Base-by-base conservation (phyloP, 495 filamentous ascomycete species). In the Bathelium albidoporum region DNA sequence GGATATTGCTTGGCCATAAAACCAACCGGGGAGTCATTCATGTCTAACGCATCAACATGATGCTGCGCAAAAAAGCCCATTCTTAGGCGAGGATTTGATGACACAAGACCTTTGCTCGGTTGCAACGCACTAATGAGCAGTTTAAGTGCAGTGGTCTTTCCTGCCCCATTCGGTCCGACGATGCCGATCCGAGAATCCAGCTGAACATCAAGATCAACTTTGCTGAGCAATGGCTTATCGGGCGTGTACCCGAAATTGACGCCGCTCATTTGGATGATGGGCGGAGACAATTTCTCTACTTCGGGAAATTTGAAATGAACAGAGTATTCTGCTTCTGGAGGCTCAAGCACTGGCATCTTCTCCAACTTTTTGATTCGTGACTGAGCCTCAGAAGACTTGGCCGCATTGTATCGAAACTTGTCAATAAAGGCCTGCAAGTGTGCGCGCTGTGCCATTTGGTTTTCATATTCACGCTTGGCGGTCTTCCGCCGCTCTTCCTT, bases 331-430 rank as follows among this genome's bases (percentile, higher is more conserved):
- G 83, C 84, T 75, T 99, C 94, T 2, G 94, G 94, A 2, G 90
- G 77, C 70, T 96, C 88, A 28, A 97, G 83, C 2, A 95, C 79
- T 0, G 95, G 95, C 87, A 99, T 95, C 68, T 87, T 89, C 75
- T 99, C 95, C 31, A 99, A 82, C 73, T 99, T 99, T 80, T 99
- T 99, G 81, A 99, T 97, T 64, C 94, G 83, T 0, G 91, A 96
- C 70, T 99, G 94, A 1, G 94, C 94, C 79, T 99, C 94, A 18
- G 92, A 96, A 0, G 95, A 96, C 72, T 99, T 99, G 70, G 95
- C 94, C 16, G 94, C 94, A 73, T 99, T 99, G 84, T 99, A 99
- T 31, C 94, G 86, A 83, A 99, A 97, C 76, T 99, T 99, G 81
- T 99, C 94, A 76, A 99, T 97, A 77, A 99, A 99, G 34, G 89